Conservation (phyloP, 2,329 filamentous ascomycete genomes). For the Penicillium sp. region DNA sequence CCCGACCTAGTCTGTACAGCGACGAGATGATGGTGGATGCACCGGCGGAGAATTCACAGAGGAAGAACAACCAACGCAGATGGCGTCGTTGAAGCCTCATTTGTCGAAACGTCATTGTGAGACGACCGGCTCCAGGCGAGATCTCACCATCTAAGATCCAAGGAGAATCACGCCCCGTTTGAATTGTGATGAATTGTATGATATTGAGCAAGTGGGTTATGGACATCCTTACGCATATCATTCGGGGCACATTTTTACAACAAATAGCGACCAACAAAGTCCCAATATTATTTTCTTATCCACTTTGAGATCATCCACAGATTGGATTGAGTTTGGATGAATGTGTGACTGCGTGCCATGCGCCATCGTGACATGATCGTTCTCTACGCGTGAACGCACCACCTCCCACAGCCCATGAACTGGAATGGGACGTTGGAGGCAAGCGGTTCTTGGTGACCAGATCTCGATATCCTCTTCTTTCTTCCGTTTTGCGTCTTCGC, state of each 20-base stretch:
- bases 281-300: not conserved
- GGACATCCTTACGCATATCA: conserved; percentile 1
- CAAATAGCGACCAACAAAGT: not conserved
- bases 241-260: not conserved
- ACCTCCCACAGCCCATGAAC: too few relatives aligned
- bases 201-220: conserved; percentile 10
- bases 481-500: too few relatives aligned
- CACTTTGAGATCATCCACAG: not conserved
- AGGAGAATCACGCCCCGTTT: not conserved
- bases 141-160: not conserved
- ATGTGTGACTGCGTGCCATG: not conserved
- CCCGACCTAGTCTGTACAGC: conserved; percentile 36
- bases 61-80: conserved; percentile 21
- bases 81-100: conserved; percentile 17
- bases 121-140: not conserved
- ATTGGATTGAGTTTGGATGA: not conserved
- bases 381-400: too few relatives aligned
- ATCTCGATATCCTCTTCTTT: too few relatives aligned
- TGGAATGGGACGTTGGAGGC: too few relatives aligned
- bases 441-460: too few relatives aligned
- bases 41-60: conserved; percentile 26
- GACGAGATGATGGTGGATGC: conserved; percentile 45
- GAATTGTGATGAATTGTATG: conserved; percentile 23
- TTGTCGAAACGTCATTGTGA: not conserved
- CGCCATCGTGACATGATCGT: too few relatives aligned